Evolutionary conservation across 2,329 filamentous ascomycete genomes (phyloP).

Genomic region (Beauveria caledonica): DNA sequence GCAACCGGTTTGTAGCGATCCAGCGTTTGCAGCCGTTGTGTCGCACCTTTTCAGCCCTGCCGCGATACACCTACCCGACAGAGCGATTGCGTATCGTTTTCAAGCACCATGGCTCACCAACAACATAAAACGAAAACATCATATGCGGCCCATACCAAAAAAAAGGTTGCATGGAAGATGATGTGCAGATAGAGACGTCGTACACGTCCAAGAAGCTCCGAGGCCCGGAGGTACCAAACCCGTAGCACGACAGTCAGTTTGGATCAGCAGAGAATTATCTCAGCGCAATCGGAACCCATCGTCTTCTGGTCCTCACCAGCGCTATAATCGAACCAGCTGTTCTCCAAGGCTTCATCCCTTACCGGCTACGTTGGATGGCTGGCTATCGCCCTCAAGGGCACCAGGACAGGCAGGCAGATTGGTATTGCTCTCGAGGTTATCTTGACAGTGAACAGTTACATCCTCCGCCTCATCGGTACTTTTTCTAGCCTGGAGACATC

Average conservation of each 20-base stretch:
- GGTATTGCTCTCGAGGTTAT: not conserved
- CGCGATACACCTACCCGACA: not conserved
- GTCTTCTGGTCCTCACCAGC: not conserved
- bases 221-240: not conserved
- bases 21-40: not conserved
- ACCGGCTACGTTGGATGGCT: not conserved
- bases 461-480: not conserved
- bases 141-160: too few relatives aligned
- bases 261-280: not conserved
- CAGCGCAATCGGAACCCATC: not conserved
- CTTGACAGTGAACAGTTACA: not conserved
- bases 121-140: too few relatives aligned
- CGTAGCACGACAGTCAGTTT: not conserved
- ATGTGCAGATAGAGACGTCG: too few relatives aligned
- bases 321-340: not conserved
- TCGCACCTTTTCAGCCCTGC: not conserved
- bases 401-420: not conserved
- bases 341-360: not conserved
- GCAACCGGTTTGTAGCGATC: not conserved
- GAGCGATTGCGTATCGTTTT: not conserved
- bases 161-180: too few relatives aligned
- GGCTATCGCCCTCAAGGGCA: too few relatives aligned
- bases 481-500: constrained; percentile 17
- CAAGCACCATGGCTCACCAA: too few relatives aligned
- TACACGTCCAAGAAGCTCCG: not conserved